Conservation (phyloP, 768 basidiomycete genomes). For the Pisolithus microcarpus region DNA sequence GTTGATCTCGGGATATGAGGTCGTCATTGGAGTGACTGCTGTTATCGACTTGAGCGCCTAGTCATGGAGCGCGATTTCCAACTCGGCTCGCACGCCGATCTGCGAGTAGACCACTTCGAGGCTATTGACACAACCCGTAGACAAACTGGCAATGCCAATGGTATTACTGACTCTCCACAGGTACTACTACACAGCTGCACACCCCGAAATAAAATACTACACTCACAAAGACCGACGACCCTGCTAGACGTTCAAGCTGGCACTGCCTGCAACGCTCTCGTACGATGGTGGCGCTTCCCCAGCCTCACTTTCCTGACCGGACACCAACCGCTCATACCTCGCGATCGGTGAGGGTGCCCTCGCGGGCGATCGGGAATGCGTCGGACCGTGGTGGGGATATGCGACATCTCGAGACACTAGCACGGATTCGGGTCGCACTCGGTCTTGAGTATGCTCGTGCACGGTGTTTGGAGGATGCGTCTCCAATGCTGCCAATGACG, state of each 20-base stretch:
- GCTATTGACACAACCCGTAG: too few relatives aligned
- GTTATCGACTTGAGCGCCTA: neutral
- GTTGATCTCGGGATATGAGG: constrained; percentile 52
- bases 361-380: constrained; percentile 6
- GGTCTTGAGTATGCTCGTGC: too few relatives aligned
- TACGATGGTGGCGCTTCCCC: constrained; percentile 76
- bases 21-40: neutral
- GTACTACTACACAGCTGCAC: too few relatives aligned
- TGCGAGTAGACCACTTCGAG: neutral
- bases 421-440: too few relatives aligned
- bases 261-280: constrained; percentile 16
- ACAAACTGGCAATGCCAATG: too few relatives aligned
- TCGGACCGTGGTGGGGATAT: neutral
- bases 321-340: constrained; percentile 75
- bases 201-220: too few relatives aligned
- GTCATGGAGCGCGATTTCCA: too few relatives aligned
- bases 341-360: constrained; percentile 21
- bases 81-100: neutral
- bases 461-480: too few relatives aligned
- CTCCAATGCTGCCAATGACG: too few relatives aligned
- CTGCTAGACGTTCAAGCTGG: neutral
- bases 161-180: too few relatives aligned
- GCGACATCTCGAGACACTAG: neutral
- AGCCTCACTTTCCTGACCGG: constrained; percentile 75
- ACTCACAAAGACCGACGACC: neutral